A percentile compares a stretch with the other conserved stretches of the same genome.
These are phyloP conservation scores for Teratosphaeria pseudoeucalypti DNA, from an alignment of 2,329 filamentous ascomycete genomes.

Conservation along the genomic window DNA sequence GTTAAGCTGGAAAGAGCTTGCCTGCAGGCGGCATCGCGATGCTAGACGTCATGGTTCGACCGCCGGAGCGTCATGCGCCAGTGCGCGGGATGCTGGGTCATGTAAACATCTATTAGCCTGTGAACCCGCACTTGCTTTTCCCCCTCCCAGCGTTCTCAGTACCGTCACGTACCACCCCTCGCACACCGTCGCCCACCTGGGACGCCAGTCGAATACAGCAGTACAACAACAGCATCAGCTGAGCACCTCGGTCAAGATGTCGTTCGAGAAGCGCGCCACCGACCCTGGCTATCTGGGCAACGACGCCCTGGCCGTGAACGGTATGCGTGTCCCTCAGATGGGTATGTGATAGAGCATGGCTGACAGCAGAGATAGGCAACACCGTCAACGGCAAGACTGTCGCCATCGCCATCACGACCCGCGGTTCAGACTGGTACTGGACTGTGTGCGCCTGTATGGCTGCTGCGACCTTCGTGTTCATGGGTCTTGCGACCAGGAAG, in stretches of 20 bases:
- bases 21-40: neutral
- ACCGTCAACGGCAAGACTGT: conserved; percentile 3
- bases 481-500: conserved; percentile 44
- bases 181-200: neutral
- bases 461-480: conserved; percentile 42
- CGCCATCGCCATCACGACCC: conserved; percentile 49
- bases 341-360: neutral
- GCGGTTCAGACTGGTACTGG: conserved; percentile 54
- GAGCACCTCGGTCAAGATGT: neutral
- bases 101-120: neutral
- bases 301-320: conserved; percentile 38
- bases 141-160: neutral
- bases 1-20: neutral
- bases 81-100: neutral
- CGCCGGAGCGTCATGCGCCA: neutral
- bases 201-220: neutral
- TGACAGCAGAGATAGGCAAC: conserved; percentile 1
- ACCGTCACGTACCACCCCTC: neutral
- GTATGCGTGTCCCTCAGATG: conserved; percentile 9
- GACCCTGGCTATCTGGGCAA: conserved; percentile 22
- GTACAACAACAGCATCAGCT: neutral
- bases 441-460: conserved; percentile 52
- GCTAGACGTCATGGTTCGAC: neutral
- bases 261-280: neutral
- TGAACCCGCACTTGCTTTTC: neutral